A percentile compares a stretch with the other conserved stretches of the same genome.
Conservation (phyloP, 148 eudicot genomes). For the Rhododendron griersonianum region DNA sequence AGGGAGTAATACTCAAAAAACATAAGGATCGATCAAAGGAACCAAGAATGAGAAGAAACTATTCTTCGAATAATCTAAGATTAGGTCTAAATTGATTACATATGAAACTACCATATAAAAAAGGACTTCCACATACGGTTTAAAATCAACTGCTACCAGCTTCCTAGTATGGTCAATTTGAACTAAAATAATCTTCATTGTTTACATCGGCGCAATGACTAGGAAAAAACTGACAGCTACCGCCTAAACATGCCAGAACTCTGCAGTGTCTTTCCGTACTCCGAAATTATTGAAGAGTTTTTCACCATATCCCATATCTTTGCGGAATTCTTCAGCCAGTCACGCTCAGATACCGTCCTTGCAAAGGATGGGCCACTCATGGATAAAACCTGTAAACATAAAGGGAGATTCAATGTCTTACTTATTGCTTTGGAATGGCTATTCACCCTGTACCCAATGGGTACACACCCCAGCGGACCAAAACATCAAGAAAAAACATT, state of each 20-base stretch:
- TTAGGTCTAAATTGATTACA: too few relatives aligned
- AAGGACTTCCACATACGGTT: too few relatives aligned
- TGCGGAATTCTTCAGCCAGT: conserved; percentile 83
- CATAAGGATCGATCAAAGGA: too few relatives aligned
- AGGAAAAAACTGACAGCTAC: conserved; percentile 17
- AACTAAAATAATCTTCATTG: background rate
- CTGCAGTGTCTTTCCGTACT: conserved; percentile 61
- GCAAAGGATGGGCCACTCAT: conserved; percentile 61
- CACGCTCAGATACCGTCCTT: conserved; percentile 73
- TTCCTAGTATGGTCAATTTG: background rate
- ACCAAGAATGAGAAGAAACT: background rate
- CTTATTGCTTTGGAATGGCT: background rate
- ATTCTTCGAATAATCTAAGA: too few relatives aligned
- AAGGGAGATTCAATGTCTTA: background rate
- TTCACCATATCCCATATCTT: conserved; percentile 87
- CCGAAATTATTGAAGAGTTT: conserved; percentile 58
- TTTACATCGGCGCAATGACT: background rate
- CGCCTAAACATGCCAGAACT: conserved; percentile 65
- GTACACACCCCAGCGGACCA: background rate
- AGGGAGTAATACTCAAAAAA: too few relatives aligned
- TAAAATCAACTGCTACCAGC: background rate
- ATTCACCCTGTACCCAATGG: background rate
- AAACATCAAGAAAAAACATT: too few relatives aligned
- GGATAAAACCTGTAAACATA: conserved; percentile 43
- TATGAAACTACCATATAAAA: too few relatives aligned